A percentile compares a stretch with the other conserved stretches of the same genome.
Conservation (phyloP, 2,329 filamentous ascomycete species). For the Pseudocercospora cruenta region DNA sequence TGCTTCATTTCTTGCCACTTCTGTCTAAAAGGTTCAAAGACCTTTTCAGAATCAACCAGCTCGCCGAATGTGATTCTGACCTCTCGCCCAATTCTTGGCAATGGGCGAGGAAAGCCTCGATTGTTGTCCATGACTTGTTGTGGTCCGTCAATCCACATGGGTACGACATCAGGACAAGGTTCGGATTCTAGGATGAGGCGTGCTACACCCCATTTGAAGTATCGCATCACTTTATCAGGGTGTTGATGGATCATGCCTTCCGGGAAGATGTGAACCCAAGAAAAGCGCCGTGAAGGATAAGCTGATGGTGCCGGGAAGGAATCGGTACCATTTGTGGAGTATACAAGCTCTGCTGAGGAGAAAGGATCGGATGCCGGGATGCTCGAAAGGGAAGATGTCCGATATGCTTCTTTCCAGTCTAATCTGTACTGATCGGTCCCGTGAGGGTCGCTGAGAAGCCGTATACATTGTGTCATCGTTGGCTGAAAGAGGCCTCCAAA, state of each 20-base stretch:
- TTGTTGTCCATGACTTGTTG: slow-evolving; percentile 87
- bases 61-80: slow-evolving; percentile 80
- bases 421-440: slow-evolving; percentile 7
- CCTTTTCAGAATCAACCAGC: slow-evolving; percentile 69
- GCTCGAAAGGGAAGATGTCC: not conserved
- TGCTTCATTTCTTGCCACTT: slow-evolving; percentile 72
- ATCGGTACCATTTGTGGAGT: slow-evolving; percentile 69
- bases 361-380: slow-evolving; percentile 57
- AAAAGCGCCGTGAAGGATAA: slow-evolving; percentile 69
- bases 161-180: slow-evolving; percentile 83
- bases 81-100: slow-evolving; percentile 73
- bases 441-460: slow-evolving; percentile 68
- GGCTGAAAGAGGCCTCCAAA: slow-evolving; percentile 88
- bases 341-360: slow-evolving; percentile 58
- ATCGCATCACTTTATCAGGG: slow-evolving; percentile 76
- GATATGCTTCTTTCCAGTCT: slow-evolving; percentile 4
- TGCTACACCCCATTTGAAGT: slow-evolving; percentile 98
- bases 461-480: slow-evolving; percentile 82
- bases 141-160: slow-evolving; percentile 92
- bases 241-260: slow-evolving; percentile 94
- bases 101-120: slow-evolving; percentile 74
- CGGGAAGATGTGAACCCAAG: slow-evolving; percentile 95
- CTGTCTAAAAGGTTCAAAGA: slow-evolving; percentile 76
- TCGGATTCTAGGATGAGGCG: slow-evolving; percentile 88
- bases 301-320: slow-evolving; percentile 71